These are phyloP conservation scores for Beauveria brongniartii DNA, from an alignment of 2,329 filamentous ascomycete species.

Conservation along the genomic window DNA sequence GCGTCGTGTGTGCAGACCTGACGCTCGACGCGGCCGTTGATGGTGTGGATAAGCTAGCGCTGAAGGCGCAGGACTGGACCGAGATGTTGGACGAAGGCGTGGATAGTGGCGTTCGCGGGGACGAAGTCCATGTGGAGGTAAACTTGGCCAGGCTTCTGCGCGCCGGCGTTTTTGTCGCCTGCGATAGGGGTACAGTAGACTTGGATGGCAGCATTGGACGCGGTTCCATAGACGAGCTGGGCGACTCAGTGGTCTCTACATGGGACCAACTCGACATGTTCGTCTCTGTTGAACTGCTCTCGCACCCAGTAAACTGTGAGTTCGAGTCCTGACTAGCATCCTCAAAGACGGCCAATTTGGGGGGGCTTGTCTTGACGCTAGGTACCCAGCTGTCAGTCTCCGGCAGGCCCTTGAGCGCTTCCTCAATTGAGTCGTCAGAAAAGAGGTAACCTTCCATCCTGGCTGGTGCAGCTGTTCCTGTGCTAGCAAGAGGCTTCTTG, in stretches of 20 bases:
- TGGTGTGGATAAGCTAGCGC: constrained; percentile 24
- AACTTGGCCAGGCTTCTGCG: constrained; percentile 26
- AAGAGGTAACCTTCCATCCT: constrained; percentile 37
- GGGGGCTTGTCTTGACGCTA: constrained; percentile 24
- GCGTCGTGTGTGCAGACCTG: constrained; percentile 39
- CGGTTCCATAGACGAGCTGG: constrained; percentile 17
- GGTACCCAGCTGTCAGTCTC: constrained; percentile 43
- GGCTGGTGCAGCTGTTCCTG: constrained; percentile 20
- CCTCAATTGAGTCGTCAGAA: constrained; percentile 51
- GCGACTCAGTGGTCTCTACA: constrained; percentile 10
- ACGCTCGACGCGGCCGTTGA: constrained; percentile 35
- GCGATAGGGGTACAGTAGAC: constrained; percentile 15
- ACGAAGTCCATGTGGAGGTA: constrained; percentile 19
- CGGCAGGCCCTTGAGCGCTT: constrained; percentile 42
- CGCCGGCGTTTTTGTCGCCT: constrained; percentile 15
- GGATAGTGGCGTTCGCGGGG: constrained; percentile 15
- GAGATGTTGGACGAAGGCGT: constrained; percentile 30
- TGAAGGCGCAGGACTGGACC: constrained; percentile 28
- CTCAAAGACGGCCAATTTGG: constrained; percentile 37
- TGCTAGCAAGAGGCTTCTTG: constrained; percentile 15
- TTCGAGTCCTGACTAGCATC: constrained; percentile 26
- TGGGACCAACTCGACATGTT: constrained; percentile 2
- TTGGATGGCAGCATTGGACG: constrained; percentile 23
- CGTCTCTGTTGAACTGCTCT: constrained; percentile 12
- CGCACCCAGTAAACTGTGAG: not conserved